Conservation (phyloP, 257 asterid species). For the Nicotiana paniculata region DNA sequence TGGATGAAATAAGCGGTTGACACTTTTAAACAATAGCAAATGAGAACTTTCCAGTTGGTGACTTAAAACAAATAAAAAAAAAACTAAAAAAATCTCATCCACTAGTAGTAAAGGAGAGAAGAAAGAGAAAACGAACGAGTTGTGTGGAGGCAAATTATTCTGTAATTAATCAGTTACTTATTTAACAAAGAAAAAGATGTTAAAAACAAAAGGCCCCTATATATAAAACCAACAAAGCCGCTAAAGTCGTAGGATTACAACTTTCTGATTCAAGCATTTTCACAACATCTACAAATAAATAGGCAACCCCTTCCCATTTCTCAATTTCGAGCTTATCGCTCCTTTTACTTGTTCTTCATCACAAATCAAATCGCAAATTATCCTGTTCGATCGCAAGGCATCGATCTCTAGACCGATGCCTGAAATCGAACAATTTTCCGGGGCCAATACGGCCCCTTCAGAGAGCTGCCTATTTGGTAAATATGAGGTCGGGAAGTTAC, state of each 20-base stretch:
- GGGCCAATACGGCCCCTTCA: not conserved
- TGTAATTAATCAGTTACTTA: not conserved
- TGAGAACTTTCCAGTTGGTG: not conserved
- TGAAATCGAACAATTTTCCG: not conserved
- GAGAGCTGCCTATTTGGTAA: conserved; percentile 6
- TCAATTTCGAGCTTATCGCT: not conserved
- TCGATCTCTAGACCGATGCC: not conserved
- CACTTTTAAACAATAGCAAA: not conserved
- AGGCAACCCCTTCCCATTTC: not conserved
- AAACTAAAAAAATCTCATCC: not conserved
- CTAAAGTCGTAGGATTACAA: not conserved
- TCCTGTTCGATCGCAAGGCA: not conserved
- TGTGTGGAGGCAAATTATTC: not conserved
- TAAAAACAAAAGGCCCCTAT: not conserved
- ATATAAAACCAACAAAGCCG: not conserved
- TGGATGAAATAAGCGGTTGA: not conserved
- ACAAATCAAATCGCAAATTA: not conserved
- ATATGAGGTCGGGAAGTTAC: conserved; percentile 7
- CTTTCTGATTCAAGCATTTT: not conserved
- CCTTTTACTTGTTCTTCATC: not conserved
- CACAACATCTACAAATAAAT: not conserved
- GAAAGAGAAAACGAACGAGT: not conserved
- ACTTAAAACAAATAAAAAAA: too few species aligned
- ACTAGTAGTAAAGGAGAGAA: not conserved
- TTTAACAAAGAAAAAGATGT: too few species aligned